Conservation (phyloP, 805 yeast species). For the Candida chauliodis region DNA sequence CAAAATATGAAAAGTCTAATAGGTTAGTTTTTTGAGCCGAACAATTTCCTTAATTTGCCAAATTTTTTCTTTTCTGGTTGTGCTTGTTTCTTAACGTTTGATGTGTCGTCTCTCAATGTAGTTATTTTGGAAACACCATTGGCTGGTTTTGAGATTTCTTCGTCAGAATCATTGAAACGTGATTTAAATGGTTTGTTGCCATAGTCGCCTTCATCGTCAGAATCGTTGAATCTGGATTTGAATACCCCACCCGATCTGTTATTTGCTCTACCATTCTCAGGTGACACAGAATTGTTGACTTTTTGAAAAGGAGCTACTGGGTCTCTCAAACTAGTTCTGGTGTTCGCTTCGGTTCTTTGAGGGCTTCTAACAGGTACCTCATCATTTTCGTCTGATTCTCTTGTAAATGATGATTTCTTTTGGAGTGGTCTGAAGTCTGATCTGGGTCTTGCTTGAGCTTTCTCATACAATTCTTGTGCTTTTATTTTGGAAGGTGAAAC, state of each 20-base stretch:
- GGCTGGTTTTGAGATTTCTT: slow-evolving; percentile 32
- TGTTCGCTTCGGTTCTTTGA: neutral
- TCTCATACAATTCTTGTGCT: slow-evolving; percentile 55
- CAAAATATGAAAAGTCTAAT: neutral
- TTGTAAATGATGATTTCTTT: slow-evolving; percentile 57
- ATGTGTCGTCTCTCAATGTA: slow-evolving; percentile 2
- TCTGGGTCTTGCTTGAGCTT: slow-evolving; percentile 43
- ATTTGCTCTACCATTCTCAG: neutral
- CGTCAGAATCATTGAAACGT: slow-evolving; percentile 62
- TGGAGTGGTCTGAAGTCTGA: slow-evolving; percentile 38
- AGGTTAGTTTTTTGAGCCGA: slow-evolving; percentile 20
- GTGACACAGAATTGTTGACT: neutral
- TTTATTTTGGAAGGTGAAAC: slow-evolving; percentile 35
- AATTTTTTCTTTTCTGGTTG: slow-evolving; percentile 32
- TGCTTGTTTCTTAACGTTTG: slow-evolving; percentile 1
- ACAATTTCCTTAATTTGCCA: slow-evolving; percentile 36
- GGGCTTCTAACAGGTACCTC: slow-evolving; percentile 6
- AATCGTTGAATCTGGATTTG: slow-evolving; percentile 59
- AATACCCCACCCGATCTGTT: slow-evolving; percentile 19
- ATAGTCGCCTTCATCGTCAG: slow-evolving; percentile 50
- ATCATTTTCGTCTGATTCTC: slow-evolving; percentile 17
- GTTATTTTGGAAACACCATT: neutral
- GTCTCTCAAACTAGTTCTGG: slow-evolving; percentile 12
- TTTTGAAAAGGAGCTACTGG: slow-evolving; percentile 2
- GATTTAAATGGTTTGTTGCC: slow-evolving; percentile 39